phyloP scores from a whole-genome alignment of 2,329 filamentous ascomycete genomes.

The Helotiales sp. region DNA sequence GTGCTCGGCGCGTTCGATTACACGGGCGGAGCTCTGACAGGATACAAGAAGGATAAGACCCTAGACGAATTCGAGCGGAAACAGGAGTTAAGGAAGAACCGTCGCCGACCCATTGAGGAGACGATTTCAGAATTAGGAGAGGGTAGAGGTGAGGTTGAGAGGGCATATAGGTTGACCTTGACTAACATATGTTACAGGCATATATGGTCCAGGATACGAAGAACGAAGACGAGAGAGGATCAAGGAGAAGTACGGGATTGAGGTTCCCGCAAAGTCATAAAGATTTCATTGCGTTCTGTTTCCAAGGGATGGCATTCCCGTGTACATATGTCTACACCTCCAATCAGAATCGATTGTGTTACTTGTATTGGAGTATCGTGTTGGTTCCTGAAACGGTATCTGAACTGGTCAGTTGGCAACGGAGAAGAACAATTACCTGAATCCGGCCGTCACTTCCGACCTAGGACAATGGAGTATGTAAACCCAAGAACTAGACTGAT shows the following conservation, averaged over 20 bases:
- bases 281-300: slow-evolving; percentile 14
- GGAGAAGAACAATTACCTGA: too few relatives aligned
- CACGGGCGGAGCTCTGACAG: slow-evolving; percentile 57
- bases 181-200: slow-evolving; percentile 47
- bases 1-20: slow-evolving; percentile 61
- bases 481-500: too few relatives aligned
- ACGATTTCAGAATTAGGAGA: slow-evolving; percentile 68
- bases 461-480: neutral
- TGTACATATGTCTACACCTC: slow-evolving; percentile 26
- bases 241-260: slow-evolving; percentile 69
- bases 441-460: too few relatives aligned
- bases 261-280: slow-evolving; percentile 47
- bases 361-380: neutral
- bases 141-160: slow-evolving; percentile 59
- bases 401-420: too few relatives aligned
- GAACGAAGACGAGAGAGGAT: slow-evolving; percentile 67
- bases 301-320: slow-evolving; percentile 3
- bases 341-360: neutral
- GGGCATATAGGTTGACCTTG: neutral
- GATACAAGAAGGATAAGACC: slow-evolving; percentile 48
- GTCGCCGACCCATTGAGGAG: slow-evolving; percentile 62
- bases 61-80: slow-evolving; percentile 65
- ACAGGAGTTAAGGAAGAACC: slow-evolving; percentile 60
- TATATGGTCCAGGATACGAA: slow-evolving; percentile 66
- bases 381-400: neutral